phyloP scores from a whole-genome alignment of 2,329 filamentous ascomycete genomes.

The Davidsoniella eucalypti region DNA sequence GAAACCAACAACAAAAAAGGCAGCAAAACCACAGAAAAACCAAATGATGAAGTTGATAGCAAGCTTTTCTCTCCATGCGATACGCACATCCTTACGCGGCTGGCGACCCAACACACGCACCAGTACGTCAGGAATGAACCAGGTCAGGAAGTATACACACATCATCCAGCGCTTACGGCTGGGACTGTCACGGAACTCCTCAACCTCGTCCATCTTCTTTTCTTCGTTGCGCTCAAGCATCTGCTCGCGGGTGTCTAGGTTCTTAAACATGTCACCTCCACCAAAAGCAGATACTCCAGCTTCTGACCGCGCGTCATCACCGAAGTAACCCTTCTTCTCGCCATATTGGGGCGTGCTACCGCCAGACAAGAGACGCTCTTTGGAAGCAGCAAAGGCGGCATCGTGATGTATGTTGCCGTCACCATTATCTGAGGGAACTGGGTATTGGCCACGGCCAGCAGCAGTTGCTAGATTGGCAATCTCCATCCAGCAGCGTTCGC shows the following conservation, averaged over 20 bases:
- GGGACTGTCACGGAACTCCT: conserved; percentile 60
- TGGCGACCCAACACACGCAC: conserved; percentile 67
- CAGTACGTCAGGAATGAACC: conserved; percentile 69
- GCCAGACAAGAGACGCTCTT: conserved; percentile 40
- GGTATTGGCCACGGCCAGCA: conserved; percentile 26
- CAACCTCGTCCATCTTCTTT: conserved; percentile 77
- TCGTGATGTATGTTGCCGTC: conserved; percentile 43
- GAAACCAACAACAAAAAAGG: conserved; percentile 84
- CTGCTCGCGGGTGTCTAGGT: conserved; percentile 81
- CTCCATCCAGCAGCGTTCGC: conserved; percentile 89
- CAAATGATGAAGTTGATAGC: conserved; percentile 98
- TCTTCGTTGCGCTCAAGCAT: conserved; percentile 93
- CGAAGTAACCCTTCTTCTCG: conserved; percentile 73
- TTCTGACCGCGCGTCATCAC: conserved; percentile 76
- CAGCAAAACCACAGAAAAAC: conserved; percentile 58
- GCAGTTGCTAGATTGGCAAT: conserved; percentile 49
- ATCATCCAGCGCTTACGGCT: conserved; percentile 85
- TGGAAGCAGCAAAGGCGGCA: conserved; percentile 44
- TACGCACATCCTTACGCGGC: conserved; percentile 78
- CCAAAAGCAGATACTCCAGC: conserved; percentile 83
- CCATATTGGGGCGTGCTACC: conserved; percentile 42
- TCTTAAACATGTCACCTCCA: conserved; percentile 94
- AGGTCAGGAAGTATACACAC: conserved; percentile 70
- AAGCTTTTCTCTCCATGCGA: conserved; percentile 92
- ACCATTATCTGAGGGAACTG: conserved; percentile 41